Conservation (phyloP, 2,329 filamentous ascomycete species). For the Blumeriella jaapii region DNA sequence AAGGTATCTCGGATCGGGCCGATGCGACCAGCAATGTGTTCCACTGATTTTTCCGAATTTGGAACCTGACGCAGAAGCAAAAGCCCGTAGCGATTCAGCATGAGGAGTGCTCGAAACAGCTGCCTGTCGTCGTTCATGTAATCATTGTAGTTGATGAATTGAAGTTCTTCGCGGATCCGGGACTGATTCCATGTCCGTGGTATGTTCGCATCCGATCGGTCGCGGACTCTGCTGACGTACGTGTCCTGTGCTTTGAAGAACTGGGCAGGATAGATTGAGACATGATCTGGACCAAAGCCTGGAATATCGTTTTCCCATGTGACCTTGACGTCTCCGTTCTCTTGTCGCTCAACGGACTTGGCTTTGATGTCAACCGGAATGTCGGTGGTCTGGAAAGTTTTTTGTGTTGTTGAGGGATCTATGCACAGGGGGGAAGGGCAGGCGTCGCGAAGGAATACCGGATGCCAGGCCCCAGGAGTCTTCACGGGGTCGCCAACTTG, state of each 20-base stretch:
- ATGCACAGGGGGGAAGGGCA: constrained; percentile 47
- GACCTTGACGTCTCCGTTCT: constrained; percentile 35
- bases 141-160: constrained; percentile 54
- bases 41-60: constrained; percentile 51
- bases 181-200: constrained; percentile 32
- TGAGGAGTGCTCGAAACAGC: constrained; percentile 49
- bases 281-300: constrained; percentile 20
- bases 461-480: constrained; percentile 2
- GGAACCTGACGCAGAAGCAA: constrained; percentile 70
- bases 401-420: constrained; percentile 48
- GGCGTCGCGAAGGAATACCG: constrained; percentile 40
- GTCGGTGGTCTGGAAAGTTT: constrained; percentile 52
- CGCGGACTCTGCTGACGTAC: background rate
- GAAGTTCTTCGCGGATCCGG: constrained; percentile 36
- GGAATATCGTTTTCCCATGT: constrained; percentile 45
- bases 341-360: constrained; percentile 26
- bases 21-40: constrained; percentile 57
- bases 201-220: background rate
- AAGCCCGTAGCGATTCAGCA: constrained; percentile 57
- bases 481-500: constrained; percentile 3
- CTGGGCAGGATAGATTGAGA: constrained; percentile 16
- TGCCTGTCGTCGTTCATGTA: constrained; percentile 51
- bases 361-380: constrained; percentile 41
- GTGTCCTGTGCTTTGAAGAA: constrained; percentile 6
- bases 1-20: constrained; percentile 77